A percentile compares a stretch with the other conserved stretches of the same genome.
These are phyloP conservation scores for Aegilops sharonensis DNA, from an alignment of 176 grass and related monocot genomes.

Conservation along the genomic window DNA sequence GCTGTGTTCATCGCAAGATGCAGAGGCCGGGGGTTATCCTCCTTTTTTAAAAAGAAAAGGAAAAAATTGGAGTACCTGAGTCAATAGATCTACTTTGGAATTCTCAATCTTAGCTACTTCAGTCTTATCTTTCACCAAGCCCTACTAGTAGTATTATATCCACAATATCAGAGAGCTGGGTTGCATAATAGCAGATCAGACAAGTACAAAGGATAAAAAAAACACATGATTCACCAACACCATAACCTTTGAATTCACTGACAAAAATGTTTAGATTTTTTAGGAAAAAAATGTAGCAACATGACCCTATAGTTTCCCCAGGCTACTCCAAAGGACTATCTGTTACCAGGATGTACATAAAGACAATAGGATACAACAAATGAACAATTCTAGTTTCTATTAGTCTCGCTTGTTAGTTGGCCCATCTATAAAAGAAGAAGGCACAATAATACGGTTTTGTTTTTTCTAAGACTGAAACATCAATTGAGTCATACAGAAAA, in stretches of 20 bases:
- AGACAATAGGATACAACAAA: not conserved
- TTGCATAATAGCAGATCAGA: constrained; percentile 10
- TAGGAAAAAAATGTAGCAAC: too few relatives aligned
- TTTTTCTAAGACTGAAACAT: constrained; percentile 11
- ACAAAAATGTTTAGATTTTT: too few relatives aligned
- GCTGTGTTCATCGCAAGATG: too few relatives aligned
- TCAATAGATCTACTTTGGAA: constrained; percentile 34
- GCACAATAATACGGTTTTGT: not conserved
- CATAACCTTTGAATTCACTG: constrained; percentile 15
- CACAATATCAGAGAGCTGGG: constrained; percentile 16
- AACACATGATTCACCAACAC: constrained; percentile 1
- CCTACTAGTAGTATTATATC: constrained; percentile 24
- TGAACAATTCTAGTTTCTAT: not conserved
- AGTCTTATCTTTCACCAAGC: constrained; percentile 14
- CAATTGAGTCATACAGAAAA: not conserved
- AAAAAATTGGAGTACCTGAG: too few relatives aligned
- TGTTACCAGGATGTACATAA: not conserved
- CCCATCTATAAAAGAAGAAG: constrained; percentile 20
- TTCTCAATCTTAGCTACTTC: constrained; percentile 27
- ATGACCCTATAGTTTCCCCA: not conserved
- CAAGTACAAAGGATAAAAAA: constrained; percentile 29
- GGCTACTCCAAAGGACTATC: not conserved
- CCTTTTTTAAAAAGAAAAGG: too few relatives aligned
- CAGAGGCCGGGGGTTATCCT: too few relatives aligned
- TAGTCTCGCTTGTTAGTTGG: not conserved